Base-by-base conservation (phyloP, 2,329 filamentous ascomycete genomes). In the Colletotrichum noveboracense region DNA sequence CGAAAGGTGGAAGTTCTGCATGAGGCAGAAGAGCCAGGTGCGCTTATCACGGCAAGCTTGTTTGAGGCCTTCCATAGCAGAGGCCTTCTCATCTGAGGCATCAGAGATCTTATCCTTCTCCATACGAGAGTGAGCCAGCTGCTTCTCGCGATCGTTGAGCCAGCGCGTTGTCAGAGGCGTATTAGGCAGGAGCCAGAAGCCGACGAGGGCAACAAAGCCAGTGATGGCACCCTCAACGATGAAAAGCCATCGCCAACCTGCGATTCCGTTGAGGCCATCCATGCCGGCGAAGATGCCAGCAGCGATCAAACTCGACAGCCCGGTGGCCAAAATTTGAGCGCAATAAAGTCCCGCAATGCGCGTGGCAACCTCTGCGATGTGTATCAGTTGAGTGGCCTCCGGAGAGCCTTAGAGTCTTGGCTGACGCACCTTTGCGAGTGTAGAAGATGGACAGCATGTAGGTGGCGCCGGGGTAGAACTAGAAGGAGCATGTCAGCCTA, bases 301-400 rank as follows among this genome's bases (percentile, higher is more conserved):
- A 4, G 91, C 89, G n/a, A 93, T 86, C 26, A 93, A 84, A 2
- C 92, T 93, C 0, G 92, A 92, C 79, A 95, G 94, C 0, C 93
- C 93, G 1, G 92, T 92, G 1, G 91, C 92, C 8, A 94, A 87
- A 18, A 94, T 85, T 6, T 91, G 91, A 0, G 92, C 93, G 2
- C 91, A 91, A 74, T 89, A 86, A 0, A 86, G 86, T 8, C 93
- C 86, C 10, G 91, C 90, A 24, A 91, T 93, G 24, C 92, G 87
- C 18, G 92, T 85, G 3, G 89, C 91, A 0, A 93, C 84, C 80
- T 94, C 93, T 81, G n/a, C 21, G 5, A 14, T 16, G 24, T n/a
- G 26, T 60, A 32, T 77, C 24, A 76, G 60, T 43, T 13, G 10
- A 28, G 13, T 2, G 1, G 7, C 1, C 6, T 7, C 3, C 18